Evolutionary conservation across 768 basidiomycete genomes (phyloP).

Genomic region (Suillus variegatus): DNA sequence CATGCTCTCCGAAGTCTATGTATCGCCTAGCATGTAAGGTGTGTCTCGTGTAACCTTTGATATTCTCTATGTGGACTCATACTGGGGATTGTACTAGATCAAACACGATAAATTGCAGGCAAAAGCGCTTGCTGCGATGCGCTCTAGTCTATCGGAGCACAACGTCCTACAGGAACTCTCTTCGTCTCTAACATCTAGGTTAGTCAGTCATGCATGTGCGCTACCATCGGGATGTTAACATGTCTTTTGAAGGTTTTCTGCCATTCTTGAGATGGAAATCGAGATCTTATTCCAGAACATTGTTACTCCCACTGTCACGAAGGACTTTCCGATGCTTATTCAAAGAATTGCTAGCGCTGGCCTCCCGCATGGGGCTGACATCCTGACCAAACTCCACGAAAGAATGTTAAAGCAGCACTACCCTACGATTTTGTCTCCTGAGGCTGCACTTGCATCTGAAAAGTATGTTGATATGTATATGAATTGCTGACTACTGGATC

Average conservation of each 20-base stretch:
- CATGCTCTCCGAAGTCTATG: slow-evolving; percentile 40
- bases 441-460: no score
- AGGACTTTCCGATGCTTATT: slow-evolving; percentile 7
- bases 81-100: slow-evolving; percentile 13
- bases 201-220: neutral
- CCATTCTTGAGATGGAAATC: slow-evolving; percentile 11
- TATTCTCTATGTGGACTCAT: neutral
- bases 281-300: slow-evolving; percentile 13
- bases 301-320: slow-evolving; percentile 2
- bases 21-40: slow-evolving; percentile 39
- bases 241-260: slow-evolving; percentile 6
- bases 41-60: neutral
- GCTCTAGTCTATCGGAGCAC: slow-evolving; percentile 14
- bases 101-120: slow-evolving; percentile 19
- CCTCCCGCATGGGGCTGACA: slow-evolving; percentile 16
- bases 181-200: slow-evolving; percentile 28
- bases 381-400: slow-evolving; percentile 9
- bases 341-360: slow-evolving; percentile 8
- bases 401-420: slow-evolving; percentile 12
- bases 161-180: slow-evolving; percentile 29
- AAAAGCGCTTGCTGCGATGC: slow-evolving; percentile 22
- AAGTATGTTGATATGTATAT: neutral
- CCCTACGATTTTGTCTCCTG: neutral
- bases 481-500: neutral
- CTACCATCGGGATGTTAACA: neutral